Percentiles rank a stretch among this genome's conserved stretches.
Evolutionary conservation across 176 grass and related monocot genomes (phyloP).

Genomic region (Zizania latifolia): DNA sequence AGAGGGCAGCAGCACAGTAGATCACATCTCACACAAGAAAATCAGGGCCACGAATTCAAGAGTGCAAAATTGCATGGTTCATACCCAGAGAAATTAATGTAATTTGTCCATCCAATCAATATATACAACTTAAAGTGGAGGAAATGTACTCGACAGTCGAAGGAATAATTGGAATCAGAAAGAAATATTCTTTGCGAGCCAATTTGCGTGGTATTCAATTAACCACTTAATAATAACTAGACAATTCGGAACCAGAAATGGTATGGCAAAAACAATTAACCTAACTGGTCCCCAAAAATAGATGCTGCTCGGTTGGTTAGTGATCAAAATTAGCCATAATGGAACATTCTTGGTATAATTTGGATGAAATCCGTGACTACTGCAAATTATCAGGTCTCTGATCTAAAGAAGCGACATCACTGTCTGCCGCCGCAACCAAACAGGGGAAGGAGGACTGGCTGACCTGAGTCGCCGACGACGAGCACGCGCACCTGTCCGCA

Average conservation of each 20-base stretch:
- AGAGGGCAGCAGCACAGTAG: neutral
- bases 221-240: no score
- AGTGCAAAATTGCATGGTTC: neutral
- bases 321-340: neutral
- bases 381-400: neutral
- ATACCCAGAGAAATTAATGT: neutral
- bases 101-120: neutral
- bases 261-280: neutral
- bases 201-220: no score
- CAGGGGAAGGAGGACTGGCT: neutral
- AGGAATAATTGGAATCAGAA: neutral
- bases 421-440: neutral
- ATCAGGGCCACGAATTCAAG: neutral
- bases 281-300: neutral
- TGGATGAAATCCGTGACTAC: neutral
- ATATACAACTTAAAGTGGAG: no score
- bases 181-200: neutral
- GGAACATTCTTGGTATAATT: neutral
- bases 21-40: neutral
- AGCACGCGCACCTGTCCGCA: slow-evolving; percentile 75
- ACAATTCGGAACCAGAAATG: neutral
- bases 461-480: slow-evolving; percentile 78
- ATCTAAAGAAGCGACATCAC: neutral
- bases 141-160: neutral
- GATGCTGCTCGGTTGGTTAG: neutral